phyloP scores from a whole-genome alignment of 2,329 filamentous ascomycete species.

The Fusarium sp. region DNA sequence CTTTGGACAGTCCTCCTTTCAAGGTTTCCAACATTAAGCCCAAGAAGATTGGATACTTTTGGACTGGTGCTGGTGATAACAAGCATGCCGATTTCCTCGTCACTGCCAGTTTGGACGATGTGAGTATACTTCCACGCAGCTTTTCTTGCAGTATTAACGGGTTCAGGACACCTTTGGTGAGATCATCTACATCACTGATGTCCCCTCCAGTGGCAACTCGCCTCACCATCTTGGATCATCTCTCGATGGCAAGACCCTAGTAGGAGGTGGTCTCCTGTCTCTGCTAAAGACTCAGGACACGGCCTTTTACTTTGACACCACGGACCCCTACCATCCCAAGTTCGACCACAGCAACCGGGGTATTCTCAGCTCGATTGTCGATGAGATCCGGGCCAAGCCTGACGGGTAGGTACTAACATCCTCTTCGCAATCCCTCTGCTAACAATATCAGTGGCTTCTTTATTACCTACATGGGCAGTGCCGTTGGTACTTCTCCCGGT shows the following conservation, averaged over 20 bases:
- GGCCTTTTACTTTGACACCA: slow-evolving; percentile 70
- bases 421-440: background rate
- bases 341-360: slow-evolving; percentile 70
- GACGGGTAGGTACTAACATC: slow-evolving; percentile 54
- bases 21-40: slow-evolving; percentile 65
- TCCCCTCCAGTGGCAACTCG: slow-evolving; percentile 68
- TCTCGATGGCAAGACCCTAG: slow-evolving; percentile 65
- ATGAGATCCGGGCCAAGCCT: slow-evolving; percentile 72
- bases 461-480: slow-evolving; percentile 71
- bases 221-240: slow-evolving; percentile 68
- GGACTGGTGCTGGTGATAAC: slow-evolving; percentile 70
- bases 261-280: slow-evolving; percentile 68
- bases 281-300: slow-evolving; percentile 71
- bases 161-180: slow-evolving; percentile 67
- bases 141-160: background rate
- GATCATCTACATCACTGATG: slow-evolving; percentile 67
- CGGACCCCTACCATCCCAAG: slow-evolving; percentile 66
- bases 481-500: slow-evolving; percentile 67
- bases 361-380: slow-evolving; percentile 68
- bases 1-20: slow-evolving; percentile 65
- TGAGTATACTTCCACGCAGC: slow-evolving; percentile 35
- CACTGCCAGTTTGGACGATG: slow-evolving; percentile 68
- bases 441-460: slow-evolving; percentile 59
- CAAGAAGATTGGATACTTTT: slow-evolving; percentile 75
- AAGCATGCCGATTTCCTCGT: slow-evolving; percentile 68